These are phyloP conservation scores for Trametes polyzona DNA, from an alignment of 1,284 basidiomycete genomes.

Conservation along the genomic window DNA sequence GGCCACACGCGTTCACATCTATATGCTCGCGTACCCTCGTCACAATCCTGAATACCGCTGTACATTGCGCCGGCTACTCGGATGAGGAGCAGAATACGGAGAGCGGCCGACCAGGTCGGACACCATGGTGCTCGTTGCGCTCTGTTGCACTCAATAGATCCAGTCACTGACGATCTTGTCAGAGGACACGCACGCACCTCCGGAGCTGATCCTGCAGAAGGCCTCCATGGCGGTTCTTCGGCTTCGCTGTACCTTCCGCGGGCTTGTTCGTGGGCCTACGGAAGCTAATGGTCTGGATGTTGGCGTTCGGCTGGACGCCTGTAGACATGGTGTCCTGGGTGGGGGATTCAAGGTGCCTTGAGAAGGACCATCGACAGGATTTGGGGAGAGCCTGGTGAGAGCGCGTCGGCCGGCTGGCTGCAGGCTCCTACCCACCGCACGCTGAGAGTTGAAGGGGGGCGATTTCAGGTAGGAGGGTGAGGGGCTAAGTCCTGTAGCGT, in stretches of 20 bases:
- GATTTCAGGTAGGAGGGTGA: no score
- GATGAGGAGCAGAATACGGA: conserved; percentile 83
- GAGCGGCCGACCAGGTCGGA: conserved; percentile 81
- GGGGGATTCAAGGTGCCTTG: background rate
- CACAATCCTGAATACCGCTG: conserved; percentile 94
- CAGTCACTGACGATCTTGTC: background rate
- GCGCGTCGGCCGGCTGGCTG: conserved; percentile 1
- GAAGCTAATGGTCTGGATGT: conserved; percentile 58
- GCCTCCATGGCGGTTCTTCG: conserved; percentile 56
- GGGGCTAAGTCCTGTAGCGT: no score
- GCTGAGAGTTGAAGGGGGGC: no score
- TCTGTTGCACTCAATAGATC: conserved; percentile 39
- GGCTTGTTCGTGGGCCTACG: conserved; percentile 47
- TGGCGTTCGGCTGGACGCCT: conserved; percentile 26
- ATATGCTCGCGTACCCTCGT: conserved; percentile 80
- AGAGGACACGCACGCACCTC: conserved; percentile 45
- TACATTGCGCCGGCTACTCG: conserved; percentile 93
- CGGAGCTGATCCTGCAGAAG: conserved; percentile 79
- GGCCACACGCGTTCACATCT: no score
- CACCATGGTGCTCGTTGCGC: conserved; percentile 78
- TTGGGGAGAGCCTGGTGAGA: background rate
- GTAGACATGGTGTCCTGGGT: conserved; percentile 27
- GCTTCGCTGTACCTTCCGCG: conserved; percentile 35
- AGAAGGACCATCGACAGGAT: conserved; percentile 4
- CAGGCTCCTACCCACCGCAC: no score